Conservation (phyloP, 2,329 filamentous ascomycete genomes). For the Fusarium sterilihyphosum region DNA sequence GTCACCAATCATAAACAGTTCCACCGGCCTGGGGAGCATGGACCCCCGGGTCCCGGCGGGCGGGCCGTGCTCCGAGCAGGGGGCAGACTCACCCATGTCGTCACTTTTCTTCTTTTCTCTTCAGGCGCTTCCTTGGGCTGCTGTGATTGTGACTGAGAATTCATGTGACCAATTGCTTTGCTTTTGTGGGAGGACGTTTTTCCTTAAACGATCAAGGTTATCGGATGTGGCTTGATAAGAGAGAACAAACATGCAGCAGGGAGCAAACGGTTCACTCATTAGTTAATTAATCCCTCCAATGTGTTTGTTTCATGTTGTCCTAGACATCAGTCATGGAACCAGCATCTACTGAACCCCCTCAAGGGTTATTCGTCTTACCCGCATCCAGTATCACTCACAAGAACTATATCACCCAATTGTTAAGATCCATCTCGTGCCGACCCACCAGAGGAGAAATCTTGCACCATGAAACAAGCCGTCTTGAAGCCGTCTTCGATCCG, state of each 20-base stretch:
- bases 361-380: constrained; percentile 7
- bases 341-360: constrained; percentile 11
- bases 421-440: not conserved
- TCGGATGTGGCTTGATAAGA: constrained; percentile 25
- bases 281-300: not conserved
- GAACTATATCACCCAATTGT: constrained; percentile 1
- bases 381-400: constrained; percentile 5
- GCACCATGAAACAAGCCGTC: constrained; percentile 23
- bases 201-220: constrained; percentile 7
- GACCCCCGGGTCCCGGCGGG: constrained; percentile 39
- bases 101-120: constrained; percentile 18
- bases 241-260: not conserved
- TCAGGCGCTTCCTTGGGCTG: not conserved
- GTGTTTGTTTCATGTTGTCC: constrained; percentile 16
- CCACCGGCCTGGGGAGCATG: constrained; percentile 44
- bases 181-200: constrained; percentile 5
- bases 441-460: not conserved
- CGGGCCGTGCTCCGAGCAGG: constrained; percentile 34
- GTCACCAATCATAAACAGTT: constrained; percentile 40
- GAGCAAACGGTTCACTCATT: not conserved
- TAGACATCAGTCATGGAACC: constrained; percentile 13
- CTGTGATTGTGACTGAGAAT: constrained; percentile 18
- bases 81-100: constrained; percentile 28
- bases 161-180: constrained; percentile 19
- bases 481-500: constrained; percentile 10